Conservation (phyloP, 306 rosid species). For the Herpetospermum pedunculosum region DNA sequence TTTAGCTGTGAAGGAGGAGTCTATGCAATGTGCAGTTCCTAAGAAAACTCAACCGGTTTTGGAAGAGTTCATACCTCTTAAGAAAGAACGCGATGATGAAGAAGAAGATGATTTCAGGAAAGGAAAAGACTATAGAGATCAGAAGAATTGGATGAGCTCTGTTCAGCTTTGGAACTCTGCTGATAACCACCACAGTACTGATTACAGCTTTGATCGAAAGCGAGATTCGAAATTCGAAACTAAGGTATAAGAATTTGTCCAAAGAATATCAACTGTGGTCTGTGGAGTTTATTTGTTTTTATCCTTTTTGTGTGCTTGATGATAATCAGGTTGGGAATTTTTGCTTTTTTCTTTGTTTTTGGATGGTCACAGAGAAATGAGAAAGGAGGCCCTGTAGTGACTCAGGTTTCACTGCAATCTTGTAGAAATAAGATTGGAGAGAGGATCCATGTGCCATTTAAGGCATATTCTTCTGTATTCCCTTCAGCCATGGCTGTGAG, state of each 20-base stretch:
- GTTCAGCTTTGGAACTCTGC: conserved; percentile 83
- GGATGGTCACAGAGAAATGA: conserved; percentile 37
- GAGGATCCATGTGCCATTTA: conserved; percentile 45
- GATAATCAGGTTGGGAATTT: background rate
- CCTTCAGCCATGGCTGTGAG: conserved; percentile 23
- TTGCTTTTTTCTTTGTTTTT: background rate
- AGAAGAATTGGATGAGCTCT: conserved; percentile 96
- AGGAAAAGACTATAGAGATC: conserved; percentile 58
- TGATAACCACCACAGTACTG: background rate
- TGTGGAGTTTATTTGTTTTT: too few species aligned
- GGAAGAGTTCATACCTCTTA: conserved; percentile 81
- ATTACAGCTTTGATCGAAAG: background rate
- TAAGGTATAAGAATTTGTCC: conserved; percentile 36
- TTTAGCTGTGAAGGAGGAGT: conserved; percentile 44
- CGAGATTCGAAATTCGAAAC: conserved; percentile 26
- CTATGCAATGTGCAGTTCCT: conserved; percentile 28
- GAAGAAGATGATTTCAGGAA: conserved; percentile 15
- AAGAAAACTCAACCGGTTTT: conserved; percentile 51
- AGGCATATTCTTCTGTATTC: conserved; percentile 37
- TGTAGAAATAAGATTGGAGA: conserved; percentile 36
- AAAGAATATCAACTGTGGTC: background rate
- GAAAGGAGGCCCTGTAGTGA: conserved; percentile 26
- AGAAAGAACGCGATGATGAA: conserved; percentile 38
- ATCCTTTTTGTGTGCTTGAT: background rate
- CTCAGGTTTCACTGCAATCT: conserved; percentile 38